Evolutionary conservation across 2,329 filamentous ascomycete genomes (phyloP), one percentile per base, ranked within the genome.

Genomic region (Fusarium subglutinans): DNA sequence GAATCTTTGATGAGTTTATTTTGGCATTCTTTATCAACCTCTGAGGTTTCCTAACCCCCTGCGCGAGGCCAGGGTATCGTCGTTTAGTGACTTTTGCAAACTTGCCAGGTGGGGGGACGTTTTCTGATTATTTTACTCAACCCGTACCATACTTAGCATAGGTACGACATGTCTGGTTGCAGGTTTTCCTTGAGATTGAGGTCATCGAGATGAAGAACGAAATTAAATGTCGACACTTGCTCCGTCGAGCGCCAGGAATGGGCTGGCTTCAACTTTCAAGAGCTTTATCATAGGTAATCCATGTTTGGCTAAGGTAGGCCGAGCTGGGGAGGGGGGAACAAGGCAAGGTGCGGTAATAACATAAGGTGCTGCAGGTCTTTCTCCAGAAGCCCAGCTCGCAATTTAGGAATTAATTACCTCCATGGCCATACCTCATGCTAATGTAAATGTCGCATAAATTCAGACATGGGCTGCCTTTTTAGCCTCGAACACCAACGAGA

Each of bases 401-500:
- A 62, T 50, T 58, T 58, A 51, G 41, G 24, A 37, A 58, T 50
- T 50, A 51, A 58, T 58, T 58, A 58, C 51, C 35, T 55, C 51
- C 30, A 37, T 50, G 30, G 30, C 41, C 41, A 48, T 58, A 18
- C 41, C 40, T 30, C 35, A 40, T 54, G 35, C 51, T 40, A 54
- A 58, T 44, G 38, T 67, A 71, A 48, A 70, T 67, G 68, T 70
- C 64, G 67, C 69, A 66, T 55, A 67, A 67, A 58, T 48, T 43
- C 56, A 57, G 62, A 56, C 65, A 61, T 66, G 59, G 69, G 59
- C 65, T 70, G 51, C 53, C 44, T 37, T 60, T 58, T 72, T 72
- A 72, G 69, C 70, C 70, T 73, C 70, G 66, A 73, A 74, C 70
- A 71, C 53, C 68, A 73, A 73, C 70, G 71, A 74, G 67, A 74